Base-by-base conservation (phyloP, 208 protist species). In the Polymyxa betae region DNA sequence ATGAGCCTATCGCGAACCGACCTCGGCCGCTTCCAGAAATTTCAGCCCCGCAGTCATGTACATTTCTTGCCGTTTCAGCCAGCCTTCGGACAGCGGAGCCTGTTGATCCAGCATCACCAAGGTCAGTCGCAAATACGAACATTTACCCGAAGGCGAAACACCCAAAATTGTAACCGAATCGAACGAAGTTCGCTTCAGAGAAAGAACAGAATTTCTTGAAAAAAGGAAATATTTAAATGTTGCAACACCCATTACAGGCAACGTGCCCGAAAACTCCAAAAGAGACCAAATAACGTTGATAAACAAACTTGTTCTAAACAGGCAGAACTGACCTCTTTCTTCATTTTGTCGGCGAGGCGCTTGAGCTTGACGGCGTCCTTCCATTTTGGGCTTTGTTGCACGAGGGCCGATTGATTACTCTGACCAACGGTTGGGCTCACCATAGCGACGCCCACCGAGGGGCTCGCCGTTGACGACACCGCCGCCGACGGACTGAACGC, bases 401-500 rank as follows among this genome's bases (percentile, higher is more conserved):
- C 72, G 10, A 40, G 72, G 16, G 5, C 16, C 72, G 72, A 82
- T 43, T 82, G 72, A n/a, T 82, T 82, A 5, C 16, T 20, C 5
- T 82, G 72, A n/a, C 72, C 72, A 82, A 82, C 72, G 72, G 72
- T 82, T 35, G 72, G 72, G n/a, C 72, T 82, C n/a, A 38, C 72
- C 72, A 82, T 82, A 5, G 72, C 10, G 5, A 60, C 24, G 5
- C 49, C 49, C 5, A 82, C 35, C 5, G 72, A 82, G 35, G 72
- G 72, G 35, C 72, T 82, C 16, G 72, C 72, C 72, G 72, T 38
- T 5, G 72, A 82, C 16, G 16, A 82, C n/a, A 43, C 12, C 5
- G 40, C 72, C 72, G 72, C 10, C 5, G 72, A 35, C 5, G 72
- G n/a, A n/a, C 72, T 82, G 49, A 60, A 29, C 12, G 12, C 49